Evolutionary conservation across 176 grass and related monocot species (phyloP).

Genomic region (Aegilops tauschii): DNA sequence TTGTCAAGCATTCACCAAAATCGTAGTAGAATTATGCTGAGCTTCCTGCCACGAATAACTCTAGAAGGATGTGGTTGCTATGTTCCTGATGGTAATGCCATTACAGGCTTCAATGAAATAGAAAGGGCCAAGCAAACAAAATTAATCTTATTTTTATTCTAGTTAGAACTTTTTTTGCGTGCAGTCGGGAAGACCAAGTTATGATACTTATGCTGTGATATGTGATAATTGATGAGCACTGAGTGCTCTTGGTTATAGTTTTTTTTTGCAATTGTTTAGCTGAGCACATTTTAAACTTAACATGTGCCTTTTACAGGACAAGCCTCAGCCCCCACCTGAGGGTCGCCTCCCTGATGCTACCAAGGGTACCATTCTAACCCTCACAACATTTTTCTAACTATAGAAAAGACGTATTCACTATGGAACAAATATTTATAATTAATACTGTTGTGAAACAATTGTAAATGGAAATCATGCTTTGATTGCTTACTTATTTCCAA

Average conservation of each 20-base stretch:
- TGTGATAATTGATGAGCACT: neutral
- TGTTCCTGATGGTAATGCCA: neutral
- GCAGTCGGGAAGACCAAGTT: neutral
- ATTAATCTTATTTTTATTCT: neutral
- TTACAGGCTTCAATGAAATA: neutral
- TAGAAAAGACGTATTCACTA: neutral
- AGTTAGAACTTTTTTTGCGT: neutral
- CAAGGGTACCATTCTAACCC: constrained; percentile 48
- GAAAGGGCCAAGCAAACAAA: neutral
- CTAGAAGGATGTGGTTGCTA: neutral
- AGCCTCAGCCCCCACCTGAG: constrained; percentile 79
- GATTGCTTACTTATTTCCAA: neutral
- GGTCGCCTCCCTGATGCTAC: constrained; percentile 94
- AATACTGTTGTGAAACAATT: neutral
- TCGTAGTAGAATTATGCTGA: neutral
- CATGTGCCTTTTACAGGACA: constrained; percentile 57
- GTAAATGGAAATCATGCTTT: neutral
- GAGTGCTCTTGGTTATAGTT: neutral
- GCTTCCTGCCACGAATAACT: neutral
- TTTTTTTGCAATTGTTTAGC: neutral
- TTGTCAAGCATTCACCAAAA: neutral
- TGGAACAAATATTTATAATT: neutral
- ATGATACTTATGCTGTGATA: neutral
- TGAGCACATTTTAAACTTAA: neutral
- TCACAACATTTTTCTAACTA: neutral